Conservation (phyloP, 2,329 filamentous ascomycete species). For the Fusarium dlaminii region DNA sequence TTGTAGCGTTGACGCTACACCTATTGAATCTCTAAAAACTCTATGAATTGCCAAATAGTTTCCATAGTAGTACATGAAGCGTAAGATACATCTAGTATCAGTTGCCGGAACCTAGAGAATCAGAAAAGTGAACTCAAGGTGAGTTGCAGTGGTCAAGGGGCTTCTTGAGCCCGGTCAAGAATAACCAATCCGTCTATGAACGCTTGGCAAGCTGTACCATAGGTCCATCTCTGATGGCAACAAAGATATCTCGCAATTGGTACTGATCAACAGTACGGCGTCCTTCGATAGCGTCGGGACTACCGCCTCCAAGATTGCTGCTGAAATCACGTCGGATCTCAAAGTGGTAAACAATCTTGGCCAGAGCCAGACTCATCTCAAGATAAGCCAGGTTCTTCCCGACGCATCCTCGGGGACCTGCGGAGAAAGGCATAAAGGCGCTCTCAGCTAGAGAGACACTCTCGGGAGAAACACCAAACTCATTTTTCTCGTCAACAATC, state of each 20-base stretch:
- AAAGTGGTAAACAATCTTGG: constrained; percentile 19
- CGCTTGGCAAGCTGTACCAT: constrained; percentile 19
- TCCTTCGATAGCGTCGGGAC: constrained; percentile 4
- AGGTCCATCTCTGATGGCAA: constrained; percentile 19
- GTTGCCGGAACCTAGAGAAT: neutral
- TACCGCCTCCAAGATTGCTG: constrained; percentile 25
- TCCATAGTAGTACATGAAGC: neutral
- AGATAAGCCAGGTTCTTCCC: constrained; percentile 34
- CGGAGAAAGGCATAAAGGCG: constrained; percentile 22
- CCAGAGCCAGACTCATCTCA: constrained; percentile 28
- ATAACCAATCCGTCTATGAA: neutral
- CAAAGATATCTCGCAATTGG: constrained; percentile 26
- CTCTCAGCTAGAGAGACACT: constrained; percentile 10
- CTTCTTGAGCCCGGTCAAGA: neutral
- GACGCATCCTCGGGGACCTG: constrained; percentile 22
- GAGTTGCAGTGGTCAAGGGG: neutral
- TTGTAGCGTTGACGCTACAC: neutral
- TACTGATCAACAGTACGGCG: constrained; percentile 22
- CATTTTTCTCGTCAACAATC: constrained; percentile 5
- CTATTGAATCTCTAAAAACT: neutral
- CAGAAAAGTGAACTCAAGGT: neutral
- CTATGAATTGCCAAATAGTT: neutral
- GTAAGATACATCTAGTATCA: neutral
- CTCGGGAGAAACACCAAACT: neutral
- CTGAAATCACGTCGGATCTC: constrained; percentile 10